Evolutionary conservation across 768 basidiomycete species (phyloP).

Genomic region (Lentinus tigrinus): DNA sequence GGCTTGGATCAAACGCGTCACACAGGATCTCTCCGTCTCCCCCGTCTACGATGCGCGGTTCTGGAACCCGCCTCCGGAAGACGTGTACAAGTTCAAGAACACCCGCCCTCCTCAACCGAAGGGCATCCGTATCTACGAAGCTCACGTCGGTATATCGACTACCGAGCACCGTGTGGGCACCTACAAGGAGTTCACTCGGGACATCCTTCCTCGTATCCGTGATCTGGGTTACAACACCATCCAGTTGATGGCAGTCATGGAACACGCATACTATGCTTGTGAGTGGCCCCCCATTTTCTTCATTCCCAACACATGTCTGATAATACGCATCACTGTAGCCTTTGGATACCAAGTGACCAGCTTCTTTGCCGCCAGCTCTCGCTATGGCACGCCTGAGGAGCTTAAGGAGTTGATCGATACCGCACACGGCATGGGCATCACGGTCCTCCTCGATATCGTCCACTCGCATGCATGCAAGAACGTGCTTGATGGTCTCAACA

Average conservation of each 20-base stretch:
- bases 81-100: slow-evolving; percentile 83
- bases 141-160: slow-evolving; percentile 96
- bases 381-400: slow-evolving; percentile 95
- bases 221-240: slow-evolving; percentile 94
- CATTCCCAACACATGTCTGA: not conserved
- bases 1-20: slow-evolving; percentile 93
- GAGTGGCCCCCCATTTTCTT: slow-evolving; percentile 32
- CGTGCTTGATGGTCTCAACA: slow-evolving; percentile 90
- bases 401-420: slow-evolving; percentile 94
- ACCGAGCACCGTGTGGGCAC: slow-evolving; percentile 84
- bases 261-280: slow-evolving; percentile 98
- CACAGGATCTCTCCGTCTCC: slow-evolving; percentile 87
- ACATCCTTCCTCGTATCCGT: slow-evolving; percentile 85
- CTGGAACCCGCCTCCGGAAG: slow-evolving; percentile 86
- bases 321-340: slow-evolving; percentile 44
- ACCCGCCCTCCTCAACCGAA: slow-evolving; percentile 62
- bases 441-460: slow-evolving; percentile 93
- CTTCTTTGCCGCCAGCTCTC: slow-evolving; percentile 95
- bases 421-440: slow-evolving; percentile 90
- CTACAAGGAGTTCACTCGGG: slow-evolving; percentile 91
- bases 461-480: slow-evolving; percentile 99
- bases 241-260: slow-evolving; percentile 98
- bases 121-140: slow-evolving; percentile 87
- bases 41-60: slow-evolving; percentile 96
- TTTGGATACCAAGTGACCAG: slow-evolving; percentile 98